Conservation (phyloP, 495 filamentous ascomycete genomes). For the Penicillium canariense region DNA sequence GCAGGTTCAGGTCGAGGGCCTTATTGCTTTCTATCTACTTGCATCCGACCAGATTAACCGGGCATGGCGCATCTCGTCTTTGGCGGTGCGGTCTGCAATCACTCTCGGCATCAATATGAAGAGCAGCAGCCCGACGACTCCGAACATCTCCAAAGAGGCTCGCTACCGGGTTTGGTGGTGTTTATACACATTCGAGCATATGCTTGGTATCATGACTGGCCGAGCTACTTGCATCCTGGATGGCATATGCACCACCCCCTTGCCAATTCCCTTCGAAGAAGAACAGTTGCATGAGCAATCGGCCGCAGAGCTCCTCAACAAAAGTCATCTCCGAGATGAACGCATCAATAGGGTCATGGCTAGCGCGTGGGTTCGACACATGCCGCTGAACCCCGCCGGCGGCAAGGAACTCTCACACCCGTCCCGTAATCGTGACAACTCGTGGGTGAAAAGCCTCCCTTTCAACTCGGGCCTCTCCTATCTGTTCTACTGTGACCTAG, state of each 20-base stretch:
- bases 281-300: constrained; percentile 39
- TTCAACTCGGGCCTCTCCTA: constrained; percentile 45
- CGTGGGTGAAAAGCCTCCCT: constrained; percentile 36
- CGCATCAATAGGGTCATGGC: constrained; percentile 37
- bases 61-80: constrained; percentile 62
- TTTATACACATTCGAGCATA: constrained; percentile 59
- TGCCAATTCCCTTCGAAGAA: constrained; percentile 59
- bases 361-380: constrained; percentile 37
- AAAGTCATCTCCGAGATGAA: constrained; percentile 35
- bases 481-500: constrained; percentile 47
- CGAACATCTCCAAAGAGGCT: constrained; percentile 57
- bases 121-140: constrained; percentile 50
- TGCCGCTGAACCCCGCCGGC: constrained; percentile 35
- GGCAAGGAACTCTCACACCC: constrained; percentile 26
- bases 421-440: constrained; percentile 22
- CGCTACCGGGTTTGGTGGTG: constrained; percentile 67
- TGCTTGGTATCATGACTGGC: constrained; percentile 63
- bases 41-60: constrained; percentile 53
- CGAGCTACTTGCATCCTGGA: constrained; percentile 59
- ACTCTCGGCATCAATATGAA: constrained; percentile 64
- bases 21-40: constrained; percentile 54
- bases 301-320: constrained; percentile 32
- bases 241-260: constrained; percentile 57
- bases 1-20: constrained; percentile 50
- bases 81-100: constrained; percentile 60